Percentiles rank a stretch among this genome's conserved stretches.
phyloP scores from a whole-genome alignment of 1,139 yeast species.

The Saccharomyces hybrid region DNA sequence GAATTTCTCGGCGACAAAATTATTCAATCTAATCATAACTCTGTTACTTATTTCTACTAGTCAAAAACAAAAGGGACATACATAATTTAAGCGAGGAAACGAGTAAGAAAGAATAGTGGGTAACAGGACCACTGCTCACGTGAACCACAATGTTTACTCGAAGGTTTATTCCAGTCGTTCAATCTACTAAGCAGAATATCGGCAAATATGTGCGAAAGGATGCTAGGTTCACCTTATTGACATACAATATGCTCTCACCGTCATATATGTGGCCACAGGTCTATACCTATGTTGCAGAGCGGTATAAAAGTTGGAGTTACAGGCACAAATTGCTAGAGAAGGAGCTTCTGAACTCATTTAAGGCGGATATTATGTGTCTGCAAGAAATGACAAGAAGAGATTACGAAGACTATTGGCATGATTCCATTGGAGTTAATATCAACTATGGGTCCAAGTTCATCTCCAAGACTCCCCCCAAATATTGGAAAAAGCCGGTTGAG shows the following conservation, averaged over 20 bases:
- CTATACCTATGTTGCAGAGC: constrained; percentile 42
- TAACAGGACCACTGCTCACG: neutral
- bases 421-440: constrained; percentile 18
- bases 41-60: neutral
- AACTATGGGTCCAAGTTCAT: constrained; percentile 41
- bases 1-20: neutral
- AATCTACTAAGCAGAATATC: neutral
- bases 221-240: constrained; percentile 28
- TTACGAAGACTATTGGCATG: constrained; percentile 41
- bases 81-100: neutral
- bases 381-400: constrained; percentile 50
- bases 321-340: constrained; percentile 41
- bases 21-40: neutral
- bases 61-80: neutral
- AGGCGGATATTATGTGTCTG: constrained; percentile 52
- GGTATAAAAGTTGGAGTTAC: constrained; percentile 42
- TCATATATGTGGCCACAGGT: constrained; percentile 53
- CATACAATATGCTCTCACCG: constrained; percentile 48
- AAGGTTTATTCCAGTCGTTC: constrained; percentile 12
- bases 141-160: constrained; percentile 11
- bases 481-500: constrained; percentile 41
- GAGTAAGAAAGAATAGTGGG: neutral
- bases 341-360: constrained; percentile 35
- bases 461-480: constrained; percentile 42
- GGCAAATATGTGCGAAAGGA: neutral